Percentiles rank a stretch among this genome's conserved stretches.
Conservation (phyloP, 1,139 yeast species). For the Yarrowia galli region DNA sequence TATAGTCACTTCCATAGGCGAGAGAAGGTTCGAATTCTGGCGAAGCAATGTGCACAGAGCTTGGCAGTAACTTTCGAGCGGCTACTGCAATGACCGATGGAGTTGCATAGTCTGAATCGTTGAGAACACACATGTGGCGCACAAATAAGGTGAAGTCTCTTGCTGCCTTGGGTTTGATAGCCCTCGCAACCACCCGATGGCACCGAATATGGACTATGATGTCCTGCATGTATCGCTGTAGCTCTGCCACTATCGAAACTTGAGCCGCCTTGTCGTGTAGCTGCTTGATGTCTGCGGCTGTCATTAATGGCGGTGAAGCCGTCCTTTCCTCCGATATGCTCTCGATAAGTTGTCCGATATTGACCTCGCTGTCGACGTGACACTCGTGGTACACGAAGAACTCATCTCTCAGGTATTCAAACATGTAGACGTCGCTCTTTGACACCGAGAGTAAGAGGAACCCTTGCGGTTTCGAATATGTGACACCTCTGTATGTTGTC, state of each 20-base stretch:
- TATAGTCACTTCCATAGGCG: slow-evolving; percentile 61
- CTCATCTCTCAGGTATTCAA: slow-evolving; percentile 39
- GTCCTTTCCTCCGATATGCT: slow-evolving; percentile 17
- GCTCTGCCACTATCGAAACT: slow-evolving; percentile 56
- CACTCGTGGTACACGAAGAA: slow-evolving; percentile 41
- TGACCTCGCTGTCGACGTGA: slow-evolving; percentile 20
- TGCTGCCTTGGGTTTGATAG: slow-evolving; percentile 58
- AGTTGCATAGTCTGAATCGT: slow-evolving; percentile 55
- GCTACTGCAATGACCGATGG: slow-evolving; percentile 61
- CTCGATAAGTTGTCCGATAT: slow-evolving; percentile 18
- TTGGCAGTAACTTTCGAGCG: slow-evolving; percentile 57
- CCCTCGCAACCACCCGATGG: slow-evolving; percentile 60
- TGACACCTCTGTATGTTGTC: slow-evolving; percentile 19
- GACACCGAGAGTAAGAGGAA: slow-evolving; percentile 14
- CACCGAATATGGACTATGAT: slow-evolving; percentile 58
- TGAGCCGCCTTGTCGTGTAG: slow-evolving; percentile 37
- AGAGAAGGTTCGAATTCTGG: slow-evolving; percentile 60
- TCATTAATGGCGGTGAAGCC: slow-evolving; percentile 10
- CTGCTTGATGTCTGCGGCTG: slow-evolving; percentile 11
- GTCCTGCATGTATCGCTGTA: slow-evolving; percentile 62
- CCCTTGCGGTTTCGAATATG: slow-evolving; percentile 29
- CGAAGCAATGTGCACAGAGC: slow-evolving; percentile 53
- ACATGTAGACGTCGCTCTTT: slow-evolving; percentile 22
- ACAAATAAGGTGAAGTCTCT: slow-evolving; percentile 55
- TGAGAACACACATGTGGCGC: slow-evolving; percentile 54